Percentiles rank a stretch among this genome's conserved stretches.
Conservation (phyloP, 768 basidiomycete species). For the Krasilnikovozyma curviuscula region DNA sequence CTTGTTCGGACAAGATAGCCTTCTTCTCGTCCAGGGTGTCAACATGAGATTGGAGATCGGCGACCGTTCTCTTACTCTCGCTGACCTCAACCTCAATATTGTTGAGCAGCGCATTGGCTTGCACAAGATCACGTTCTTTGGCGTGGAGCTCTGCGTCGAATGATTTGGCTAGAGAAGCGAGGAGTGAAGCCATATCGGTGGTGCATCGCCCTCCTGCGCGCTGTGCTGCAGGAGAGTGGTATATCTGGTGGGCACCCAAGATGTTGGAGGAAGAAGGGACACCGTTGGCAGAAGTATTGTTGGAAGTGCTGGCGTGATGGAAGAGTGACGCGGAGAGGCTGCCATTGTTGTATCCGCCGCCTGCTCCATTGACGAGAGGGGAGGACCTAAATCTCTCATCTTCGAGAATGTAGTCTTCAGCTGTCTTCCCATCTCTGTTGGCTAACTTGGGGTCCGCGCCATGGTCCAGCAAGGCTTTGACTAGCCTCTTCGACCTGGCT, state of each 20-base stretch:
- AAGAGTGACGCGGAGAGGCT: background rate
- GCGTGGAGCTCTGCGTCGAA: conserved; percentile 83
- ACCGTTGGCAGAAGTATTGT: background rate
- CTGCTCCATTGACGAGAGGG: conserved; percentile 58
- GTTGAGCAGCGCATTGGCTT: conserved; percentile 64
- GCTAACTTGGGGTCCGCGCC: conserved; percentile 87
- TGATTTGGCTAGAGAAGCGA: conserved; percentile 68
- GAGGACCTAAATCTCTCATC: conserved; percentile 92
- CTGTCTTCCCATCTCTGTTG: conserved; percentile 86
- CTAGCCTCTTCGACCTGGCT: conserved; percentile 82
- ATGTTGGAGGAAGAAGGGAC: conserved; percentile 24
- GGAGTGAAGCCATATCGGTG: conserved; percentile 63
- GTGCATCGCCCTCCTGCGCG: conserved; percentile 67
- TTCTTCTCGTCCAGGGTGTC: conserved; percentile 48
- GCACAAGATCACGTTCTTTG: conserved; percentile 75
- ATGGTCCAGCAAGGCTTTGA: conserved; percentile 86
- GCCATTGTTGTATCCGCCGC: conserved; percentile 32
- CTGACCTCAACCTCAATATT: conserved; percentile 80
- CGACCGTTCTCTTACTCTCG: conserved; percentile 58
- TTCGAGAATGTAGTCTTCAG: conserved; percentile 96
- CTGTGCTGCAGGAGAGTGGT: conserved; percentile 68
- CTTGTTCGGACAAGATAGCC: conserved; percentile 40
- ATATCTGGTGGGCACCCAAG: conserved; percentile 37
- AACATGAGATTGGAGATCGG: conserved; percentile 42
- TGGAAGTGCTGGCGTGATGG: background rate